phyloP scores from a whole-genome alignment of 208 protist genomes.

The Trichomonas tenax region DNA sequence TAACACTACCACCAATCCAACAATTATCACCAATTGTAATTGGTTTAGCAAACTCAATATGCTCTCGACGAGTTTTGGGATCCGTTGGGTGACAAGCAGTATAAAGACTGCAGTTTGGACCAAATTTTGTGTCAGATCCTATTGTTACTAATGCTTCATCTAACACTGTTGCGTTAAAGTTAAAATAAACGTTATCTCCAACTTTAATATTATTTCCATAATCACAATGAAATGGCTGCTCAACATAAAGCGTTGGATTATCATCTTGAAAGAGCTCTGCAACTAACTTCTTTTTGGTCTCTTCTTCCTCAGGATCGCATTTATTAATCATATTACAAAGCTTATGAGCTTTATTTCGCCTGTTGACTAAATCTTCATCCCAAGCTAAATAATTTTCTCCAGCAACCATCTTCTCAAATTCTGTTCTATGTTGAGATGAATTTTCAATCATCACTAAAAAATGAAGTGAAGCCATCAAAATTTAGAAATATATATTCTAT shows the following conservation, averaged over 20 bases:
- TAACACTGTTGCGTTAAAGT: conserved; percentile 53
- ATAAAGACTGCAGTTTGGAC: conserved; percentile 51
- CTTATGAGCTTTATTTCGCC: conserved; percentile 28
- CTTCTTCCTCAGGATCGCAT: conserved; percentile 23
- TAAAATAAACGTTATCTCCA: conserved; percentile 50
- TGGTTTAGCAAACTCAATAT: conserved; percentile 37
- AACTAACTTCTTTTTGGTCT: neutral
- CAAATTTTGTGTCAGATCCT: conserved; percentile 48
- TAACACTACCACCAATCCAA: conserved; percentile 31
- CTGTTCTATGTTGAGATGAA: neutral
- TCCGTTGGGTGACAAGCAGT: conserved; percentile 57
- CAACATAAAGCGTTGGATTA: conserved; percentile 42
- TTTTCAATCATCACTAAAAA: too few species aligned
- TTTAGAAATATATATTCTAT: too few species aligned
- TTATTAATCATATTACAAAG: conserved; percentile 33
- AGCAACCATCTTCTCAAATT: conserved; percentile 42
- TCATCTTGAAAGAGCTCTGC: neutral
- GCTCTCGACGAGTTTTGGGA: conserved; percentile 19
- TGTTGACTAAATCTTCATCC: conserved; percentile 32
- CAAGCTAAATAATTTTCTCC: conserved; percentile 43
- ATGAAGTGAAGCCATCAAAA: too few species aligned
- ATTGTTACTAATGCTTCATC: conserved; percentile 53
- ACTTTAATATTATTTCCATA: conserved; percentile 55
- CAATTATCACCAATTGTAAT: conserved; percentile 31
- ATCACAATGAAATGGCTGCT: conserved; percentile 54